These are phyloP conservation scores for Irpex rosettiformis DNA, from an alignment of 1,284 basidiomycete genomes.

Conservation along the genomic window DNA sequence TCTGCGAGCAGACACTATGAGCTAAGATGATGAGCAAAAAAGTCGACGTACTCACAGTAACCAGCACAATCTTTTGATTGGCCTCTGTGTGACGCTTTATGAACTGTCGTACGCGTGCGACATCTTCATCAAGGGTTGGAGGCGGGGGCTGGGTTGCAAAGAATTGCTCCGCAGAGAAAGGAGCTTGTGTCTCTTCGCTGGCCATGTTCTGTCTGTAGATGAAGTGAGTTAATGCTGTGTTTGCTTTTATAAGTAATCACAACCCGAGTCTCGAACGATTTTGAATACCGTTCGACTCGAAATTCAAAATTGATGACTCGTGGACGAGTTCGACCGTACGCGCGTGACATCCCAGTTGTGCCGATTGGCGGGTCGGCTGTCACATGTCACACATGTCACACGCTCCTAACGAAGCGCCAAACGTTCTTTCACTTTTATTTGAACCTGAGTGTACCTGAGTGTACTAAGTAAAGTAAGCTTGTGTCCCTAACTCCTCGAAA, in stretches of 20 bases:
- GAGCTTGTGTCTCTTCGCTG: constrained; percentile 11
- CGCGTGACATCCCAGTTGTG: neutral
- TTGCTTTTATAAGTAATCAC: neutral
- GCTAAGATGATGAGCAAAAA: constrained; percentile 12
- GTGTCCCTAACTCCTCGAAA: no score
- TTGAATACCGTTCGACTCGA: constrained; percentile 1
- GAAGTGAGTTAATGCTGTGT: neutral
- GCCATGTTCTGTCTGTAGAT: constrained; percentile 5
- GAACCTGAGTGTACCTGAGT: no score
- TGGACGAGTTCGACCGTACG: constrained; percentile 19
- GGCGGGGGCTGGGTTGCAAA: constrained; percentile 84
- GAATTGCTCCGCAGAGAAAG: constrained; percentile 83
- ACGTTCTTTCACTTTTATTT: neutral
- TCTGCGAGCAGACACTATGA: constrained; percentile 48
- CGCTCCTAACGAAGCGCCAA: no score
- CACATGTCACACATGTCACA: neutral
- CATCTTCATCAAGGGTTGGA: constrained; percentile 60
- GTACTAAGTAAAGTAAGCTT: no score
- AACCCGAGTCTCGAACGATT: constrained; percentile 4
- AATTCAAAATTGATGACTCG: neutral
- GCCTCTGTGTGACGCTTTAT: constrained; percentile 62
- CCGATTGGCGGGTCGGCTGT: neutral
- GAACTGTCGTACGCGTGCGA: constrained; percentile 64
- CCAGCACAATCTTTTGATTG: constrained; percentile 82
- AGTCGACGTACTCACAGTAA: constrained; percentile 68